Evolutionary conservation across 352 stramenopile species (phyloP).

Genomic region (Hyaloperonospora brassicae): DNA sequence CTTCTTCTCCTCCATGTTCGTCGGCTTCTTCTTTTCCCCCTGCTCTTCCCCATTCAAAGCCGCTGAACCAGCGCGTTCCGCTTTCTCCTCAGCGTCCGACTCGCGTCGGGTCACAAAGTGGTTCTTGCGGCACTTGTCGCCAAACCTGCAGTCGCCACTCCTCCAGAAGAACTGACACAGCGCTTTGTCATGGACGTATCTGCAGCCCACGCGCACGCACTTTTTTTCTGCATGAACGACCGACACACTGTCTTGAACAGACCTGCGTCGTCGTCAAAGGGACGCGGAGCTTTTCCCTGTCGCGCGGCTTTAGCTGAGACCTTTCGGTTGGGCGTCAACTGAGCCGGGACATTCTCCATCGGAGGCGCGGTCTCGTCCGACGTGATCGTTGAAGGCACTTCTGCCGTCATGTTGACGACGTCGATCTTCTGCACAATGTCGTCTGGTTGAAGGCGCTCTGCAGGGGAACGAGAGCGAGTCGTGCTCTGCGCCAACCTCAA

Average conservation of each 20-base stretch:
- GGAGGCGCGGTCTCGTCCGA: too few relatives aligned
- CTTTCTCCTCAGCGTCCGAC: slow-evolving; percentile 9
- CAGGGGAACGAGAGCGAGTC: too few relatives aligned
- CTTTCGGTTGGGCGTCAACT: too few relatives aligned
- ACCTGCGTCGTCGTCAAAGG: slow-evolving; percentile 46
- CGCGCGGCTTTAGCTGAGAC: too few relatives aligned
- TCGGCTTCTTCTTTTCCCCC: background rate
- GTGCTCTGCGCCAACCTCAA: too few relatives aligned
- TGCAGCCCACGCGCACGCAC: slow-evolving; percentile 29
- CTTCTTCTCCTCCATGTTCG: slow-evolving; percentile 16
- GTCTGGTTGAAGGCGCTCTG: too few relatives aligned
- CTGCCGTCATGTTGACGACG: too few relatives aligned
- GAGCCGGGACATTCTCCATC: too few relatives aligned
- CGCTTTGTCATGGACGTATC: slow-evolving; percentile 44
- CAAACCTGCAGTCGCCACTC: slow-evolving; percentile 44
- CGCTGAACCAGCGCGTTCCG: slow-evolving; percentile 1
- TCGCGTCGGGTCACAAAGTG: slow-evolving; percentile 38
- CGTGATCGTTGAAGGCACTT: too few relatives aligned
- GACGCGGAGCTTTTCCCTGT: slow-evolving; percentile 9
- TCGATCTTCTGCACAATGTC: too few relatives aligned
- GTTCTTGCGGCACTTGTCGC: slow-evolving; percentile 44
- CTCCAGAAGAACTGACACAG: slow-evolving; percentile 45
- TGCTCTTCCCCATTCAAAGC: slow-evolving; percentile 11
- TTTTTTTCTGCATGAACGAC: slow-evolving; percentile 39
- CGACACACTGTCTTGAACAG: slow-evolving; percentile 60